A percentile compares a stretch with the other conserved stretches of the same genome.
phyloP scores from a whole-genome alignment of 495 filamentous ascomycete genomes.

The Entonaema liquescens region DNA sequence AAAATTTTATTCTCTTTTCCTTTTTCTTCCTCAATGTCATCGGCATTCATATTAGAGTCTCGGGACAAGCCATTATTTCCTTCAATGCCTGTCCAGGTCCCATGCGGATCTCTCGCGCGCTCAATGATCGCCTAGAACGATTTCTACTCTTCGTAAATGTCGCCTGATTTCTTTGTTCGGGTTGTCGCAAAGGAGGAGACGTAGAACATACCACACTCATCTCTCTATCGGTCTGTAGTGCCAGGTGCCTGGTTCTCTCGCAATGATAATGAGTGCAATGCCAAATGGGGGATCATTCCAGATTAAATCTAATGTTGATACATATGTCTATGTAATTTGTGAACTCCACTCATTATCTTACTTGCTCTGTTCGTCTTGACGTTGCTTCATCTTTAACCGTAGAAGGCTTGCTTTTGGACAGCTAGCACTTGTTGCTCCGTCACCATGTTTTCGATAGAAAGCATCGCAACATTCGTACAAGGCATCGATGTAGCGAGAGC shows the following conservation, averaged over 20 bases:
- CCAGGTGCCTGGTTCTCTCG: neutral
- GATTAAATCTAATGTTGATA: neutral
- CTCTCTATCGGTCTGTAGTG: constrained; percentile 11
- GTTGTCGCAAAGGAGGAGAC: constrained; percentile 56
- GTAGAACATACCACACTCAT: constrained; percentile 51
- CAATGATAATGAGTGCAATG: neutral
- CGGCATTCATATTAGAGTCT: constrained; percentile 99
- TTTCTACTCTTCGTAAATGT: constrained; percentile 69
- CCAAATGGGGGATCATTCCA: neutral
- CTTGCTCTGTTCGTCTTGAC: constrained; percentile 52
- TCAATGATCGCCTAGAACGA: constrained; percentile 97
- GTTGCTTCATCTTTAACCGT: constrained; percentile 87
- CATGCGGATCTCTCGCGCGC: constrained; percentile 86
- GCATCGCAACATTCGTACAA: constrained; percentile 93
- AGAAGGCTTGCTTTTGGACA: constrained; percentile 86
- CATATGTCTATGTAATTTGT: constrained; percentile 8
- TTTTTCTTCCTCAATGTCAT: constrained; percentile 79
- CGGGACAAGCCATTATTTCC: constrained; percentile 75
- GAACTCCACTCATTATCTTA: constrained; percentile 14
- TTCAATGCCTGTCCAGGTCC: constrained; percentile 96
- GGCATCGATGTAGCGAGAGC: constrained; percentile 81
- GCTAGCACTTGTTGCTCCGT: constrained; percentile 77
- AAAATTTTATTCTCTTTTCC: constrained; percentile 48
- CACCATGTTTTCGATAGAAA: constrained; percentile 85
- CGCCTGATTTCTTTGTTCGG: constrained; percentile 64